A percentile compares a stretch with the other conserved stretches of the same genome.
Conservation (phyloP, 768 basidiomycete species). For the Neoboletus magnificus region DNA sequence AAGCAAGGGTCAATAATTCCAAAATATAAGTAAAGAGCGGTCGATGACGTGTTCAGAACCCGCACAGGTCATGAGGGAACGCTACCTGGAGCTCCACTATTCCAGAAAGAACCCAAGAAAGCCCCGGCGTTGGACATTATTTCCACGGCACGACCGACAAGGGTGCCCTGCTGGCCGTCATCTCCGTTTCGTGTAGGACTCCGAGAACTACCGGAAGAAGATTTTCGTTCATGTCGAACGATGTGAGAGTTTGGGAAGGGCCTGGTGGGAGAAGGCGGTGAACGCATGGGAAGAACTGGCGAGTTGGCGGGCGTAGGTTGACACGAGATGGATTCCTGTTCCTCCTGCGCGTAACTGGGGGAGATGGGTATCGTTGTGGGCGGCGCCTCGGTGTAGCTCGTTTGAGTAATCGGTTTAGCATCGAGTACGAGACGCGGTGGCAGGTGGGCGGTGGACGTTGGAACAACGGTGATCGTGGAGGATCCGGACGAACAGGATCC, state of each 20-base stretch:
- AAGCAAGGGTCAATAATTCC: conserved; percentile 27
- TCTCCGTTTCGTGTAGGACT: conserved; percentile 27
- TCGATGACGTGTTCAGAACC: background rate
- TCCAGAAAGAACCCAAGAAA: conserved; percentile 65
- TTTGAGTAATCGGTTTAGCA: conserved; percentile 27
- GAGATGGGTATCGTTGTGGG: conserved; percentile 22
- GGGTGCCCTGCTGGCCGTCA: conserved; percentile 37
- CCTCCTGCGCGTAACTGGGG: conserved; percentile 26
- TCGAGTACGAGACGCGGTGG: conserved; percentile 30
- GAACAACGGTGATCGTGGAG: conserved; percentile 15
- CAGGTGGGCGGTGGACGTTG: conserved; percentile 12
- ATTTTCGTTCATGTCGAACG: conserved; percentile 15
- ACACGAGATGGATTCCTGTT: conserved; percentile 36
- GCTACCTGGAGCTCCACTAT: conserved; percentile 21
- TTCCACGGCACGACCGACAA: conserved; percentile 66
- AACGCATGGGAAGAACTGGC: conserved; percentile 39
- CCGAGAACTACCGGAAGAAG: conserved; percentile 16
- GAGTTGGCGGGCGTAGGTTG: conserved; percentile 65
- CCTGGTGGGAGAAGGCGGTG: conserved; percentile 17
- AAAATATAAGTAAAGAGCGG: conserved; percentile 31
- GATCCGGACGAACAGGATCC: conserved; percentile 29
- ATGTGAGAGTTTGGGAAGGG: background rate
- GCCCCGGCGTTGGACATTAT: conserved; percentile 80
- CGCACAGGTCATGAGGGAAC: conserved; percentile 17
- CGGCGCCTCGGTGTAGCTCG: conserved; percentile 22